Percentiles rank a stretch among this genome's conserved stretches.
Conservation (phyloP, 306 rosid species). For the Acmispon strigosus region DNA sequence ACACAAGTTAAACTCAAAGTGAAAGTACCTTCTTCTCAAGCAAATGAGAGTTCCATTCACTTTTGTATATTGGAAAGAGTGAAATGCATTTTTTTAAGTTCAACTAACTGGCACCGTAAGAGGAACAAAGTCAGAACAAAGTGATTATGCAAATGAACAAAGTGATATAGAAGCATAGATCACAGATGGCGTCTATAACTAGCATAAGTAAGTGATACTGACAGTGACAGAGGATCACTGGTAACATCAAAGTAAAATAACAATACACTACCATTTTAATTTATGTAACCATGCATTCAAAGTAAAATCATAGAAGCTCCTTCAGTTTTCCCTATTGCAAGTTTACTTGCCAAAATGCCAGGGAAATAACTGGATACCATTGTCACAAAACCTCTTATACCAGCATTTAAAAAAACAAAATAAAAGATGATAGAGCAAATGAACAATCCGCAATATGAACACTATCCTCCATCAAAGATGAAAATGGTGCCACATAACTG, state of each 20-base stretch:
- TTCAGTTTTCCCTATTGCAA: not conserved
- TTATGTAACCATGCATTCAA: not conserved
- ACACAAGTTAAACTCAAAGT: no score
- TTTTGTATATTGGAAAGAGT: no score
- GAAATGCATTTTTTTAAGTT: no score
- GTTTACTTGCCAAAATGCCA: slow-evolving; percentile 5
- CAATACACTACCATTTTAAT: not conserved
- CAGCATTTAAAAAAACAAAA: not conserved
- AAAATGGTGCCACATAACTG: slow-evolving; percentile 20
- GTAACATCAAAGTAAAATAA: not conserved
- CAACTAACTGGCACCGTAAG: no score
- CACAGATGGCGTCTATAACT: not conserved
- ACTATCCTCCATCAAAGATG: slow-evolving; percentile 14
- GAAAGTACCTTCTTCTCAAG: no score
- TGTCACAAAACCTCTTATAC: not conserved
- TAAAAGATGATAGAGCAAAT: slow-evolving; percentile 9
- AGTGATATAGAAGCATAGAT: not conserved
- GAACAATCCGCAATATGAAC: slow-evolving; percentile 17
- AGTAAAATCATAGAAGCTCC: not conserved
- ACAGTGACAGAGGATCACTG: not conserved
- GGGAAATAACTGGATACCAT: slow-evolving; percentile 4
- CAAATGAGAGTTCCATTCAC: no score
- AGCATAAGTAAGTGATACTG: not conserved
- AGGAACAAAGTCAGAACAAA: no score
- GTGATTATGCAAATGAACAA: not conserved